Conservation (phyloP, 177 flowering plant genomes). For the Vitis hybrid region DNA sequence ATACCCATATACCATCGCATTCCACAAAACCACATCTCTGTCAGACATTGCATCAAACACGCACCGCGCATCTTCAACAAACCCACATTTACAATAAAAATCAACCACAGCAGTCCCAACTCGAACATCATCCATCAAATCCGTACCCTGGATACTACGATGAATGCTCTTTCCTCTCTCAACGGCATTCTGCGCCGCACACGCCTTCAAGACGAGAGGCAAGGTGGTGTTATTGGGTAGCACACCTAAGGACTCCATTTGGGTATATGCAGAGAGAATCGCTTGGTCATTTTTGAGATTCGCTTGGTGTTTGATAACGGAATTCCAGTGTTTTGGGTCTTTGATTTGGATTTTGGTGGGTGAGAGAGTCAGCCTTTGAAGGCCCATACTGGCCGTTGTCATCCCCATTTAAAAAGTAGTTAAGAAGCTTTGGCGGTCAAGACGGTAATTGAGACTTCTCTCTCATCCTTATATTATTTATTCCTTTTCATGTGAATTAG, state of each 20-base stretch:
- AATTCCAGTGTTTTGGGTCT: conserved; percentile 36
- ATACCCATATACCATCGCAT: conserved; percentile 48
- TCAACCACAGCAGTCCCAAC: conserved; percentile 40
- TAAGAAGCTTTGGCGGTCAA: not conserved
- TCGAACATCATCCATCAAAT: conserved; percentile 31
- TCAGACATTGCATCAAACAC: conserved; percentile 44
- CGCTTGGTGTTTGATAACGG: conserved; percentile 31
- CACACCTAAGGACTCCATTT: conserved; percentile 36
- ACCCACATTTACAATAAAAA: conserved; percentile 48
- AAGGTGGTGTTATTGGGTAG: conserved; percentile 20
- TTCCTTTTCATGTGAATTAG: too few relatives aligned
- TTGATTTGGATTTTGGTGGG: conserved; percentile 9
- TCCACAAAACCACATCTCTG: conserved; percentile 44
- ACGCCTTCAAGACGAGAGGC: conserved; percentile 44
- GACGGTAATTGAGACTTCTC: not conserved
- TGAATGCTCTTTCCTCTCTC: conserved; percentile 36
- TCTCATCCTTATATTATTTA: too few relatives aligned
- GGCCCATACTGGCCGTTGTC: not conserved
- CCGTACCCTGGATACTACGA: conserved; percentile 5
- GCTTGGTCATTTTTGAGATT: conserved; percentile 44
- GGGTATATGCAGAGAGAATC: conserved; percentile 33
- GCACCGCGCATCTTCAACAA: conserved; percentile 29
- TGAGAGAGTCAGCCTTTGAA: conserved; percentile 6
- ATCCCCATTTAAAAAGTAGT: not conserved
- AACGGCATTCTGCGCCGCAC: conserved; percentile 23